A percentile compares a stretch with the other conserved stretches of the same genome.
Evolutionary conservation across 495 filamentous ascomycete species (phyloP).

Genomic region (Annulohypoxylon stygium): DNA sequence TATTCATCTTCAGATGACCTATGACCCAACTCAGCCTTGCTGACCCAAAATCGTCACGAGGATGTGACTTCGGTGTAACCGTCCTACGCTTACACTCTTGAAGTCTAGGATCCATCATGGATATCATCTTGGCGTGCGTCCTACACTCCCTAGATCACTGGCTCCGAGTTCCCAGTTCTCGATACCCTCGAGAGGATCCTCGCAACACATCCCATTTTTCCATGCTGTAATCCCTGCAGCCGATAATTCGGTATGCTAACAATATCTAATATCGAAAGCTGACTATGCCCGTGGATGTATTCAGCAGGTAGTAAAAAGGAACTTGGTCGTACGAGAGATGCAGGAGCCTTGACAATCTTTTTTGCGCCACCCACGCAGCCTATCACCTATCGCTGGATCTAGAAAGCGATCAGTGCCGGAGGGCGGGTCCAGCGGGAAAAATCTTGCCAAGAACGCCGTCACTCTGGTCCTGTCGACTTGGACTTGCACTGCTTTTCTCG

Average conservation of each 20-base stretch:
- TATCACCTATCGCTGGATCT: slow-evolving; percentile 21
- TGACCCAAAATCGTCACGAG: slow-evolving; percentile 42
- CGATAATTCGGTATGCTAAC: slow-evolving; percentile 11
- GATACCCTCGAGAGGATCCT: slow-evolving; percentile 33
- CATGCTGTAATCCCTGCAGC: slow-evolving; percentile 40
- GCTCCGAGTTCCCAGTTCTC: slow-evolving; percentile 17
- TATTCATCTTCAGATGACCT: slow-evolving; percentile 32
- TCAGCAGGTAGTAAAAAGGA: not conserved
- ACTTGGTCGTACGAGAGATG: slow-evolving; percentile 26
- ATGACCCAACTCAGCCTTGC: slow-evolving; percentile 41
- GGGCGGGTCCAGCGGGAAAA: not conserved
- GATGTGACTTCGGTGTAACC: slow-evolving; percentile 31
- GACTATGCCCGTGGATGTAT: not conserved
- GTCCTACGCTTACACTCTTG: slow-evolving; percentile 20
- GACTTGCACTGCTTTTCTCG: not conserved
- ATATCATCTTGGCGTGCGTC: not conserved
- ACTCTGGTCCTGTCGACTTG: slow-evolving; percentile 16
- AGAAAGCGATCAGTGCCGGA: slow-evolving; percentile 10
- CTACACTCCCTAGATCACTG: slow-evolving; percentile 20
- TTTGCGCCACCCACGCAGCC: slow-evolving; percentile 35
- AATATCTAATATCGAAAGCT: not conserved
- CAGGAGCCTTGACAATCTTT: slow-evolving; percentile 20
- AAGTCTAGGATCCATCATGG: not conserved
- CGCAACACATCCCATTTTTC: slow-evolving; percentile 33
- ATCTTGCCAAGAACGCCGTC: slow-evolving; percentile 27